These are phyloP conservation scores for Podila clonocystis DNA, from an alignment of 192 early-diverging fungal species.

Conservation along the genomic window DNA sequence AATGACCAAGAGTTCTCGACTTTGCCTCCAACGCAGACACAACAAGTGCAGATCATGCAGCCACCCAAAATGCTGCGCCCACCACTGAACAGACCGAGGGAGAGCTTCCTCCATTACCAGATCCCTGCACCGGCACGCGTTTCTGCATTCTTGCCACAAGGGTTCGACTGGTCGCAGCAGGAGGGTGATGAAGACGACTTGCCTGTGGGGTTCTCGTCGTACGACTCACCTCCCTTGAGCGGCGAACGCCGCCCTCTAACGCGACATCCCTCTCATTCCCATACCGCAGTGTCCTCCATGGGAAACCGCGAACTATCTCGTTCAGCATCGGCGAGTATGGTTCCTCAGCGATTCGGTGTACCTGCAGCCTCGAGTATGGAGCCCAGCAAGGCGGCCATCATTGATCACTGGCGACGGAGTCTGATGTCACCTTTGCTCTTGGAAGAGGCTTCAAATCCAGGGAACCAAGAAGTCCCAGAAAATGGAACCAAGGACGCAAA, in stretches of 20 bases:
- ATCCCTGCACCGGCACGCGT: constrained; percentile 23
- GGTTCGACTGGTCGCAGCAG: constrained; percentile 19
- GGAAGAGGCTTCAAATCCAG: constrained; percentile 1
- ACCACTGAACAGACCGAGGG: constrained; percentile 4
- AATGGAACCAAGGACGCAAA: not conserved
- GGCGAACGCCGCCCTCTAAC: not conserved
- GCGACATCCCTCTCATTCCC: not conserved
- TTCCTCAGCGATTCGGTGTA: constrained; percentile 6
- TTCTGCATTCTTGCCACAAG: constrained; percentile 29
- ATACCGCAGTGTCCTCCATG: not conserved
- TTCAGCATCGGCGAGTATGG: constrained; percentile 14
- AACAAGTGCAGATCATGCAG: not conserved
- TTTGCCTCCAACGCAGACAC: not conserved
- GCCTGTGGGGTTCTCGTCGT: not conserved
- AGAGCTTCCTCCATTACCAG: constrained; percentile 19
- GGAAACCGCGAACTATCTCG: constrained; percentile 4
- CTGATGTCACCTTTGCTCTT: constrained; percentile 4
- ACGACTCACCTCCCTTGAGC: not conserved
- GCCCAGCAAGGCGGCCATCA: constrained; percentile 32
- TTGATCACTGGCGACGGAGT: constrained; percentile 39
- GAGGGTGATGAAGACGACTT: constrained; percentile 17
- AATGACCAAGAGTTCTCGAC: not conserved
- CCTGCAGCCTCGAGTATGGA: constrained; percentile 30
- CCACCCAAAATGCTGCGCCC: constrained; percentile 4
- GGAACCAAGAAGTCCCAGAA: not conserved